These are phyloP conservation scores for Botrytis porri DNA, from an alignment of 2,329 filamentous ascomycete genomes.

Conservation along the genomic window DNA sequence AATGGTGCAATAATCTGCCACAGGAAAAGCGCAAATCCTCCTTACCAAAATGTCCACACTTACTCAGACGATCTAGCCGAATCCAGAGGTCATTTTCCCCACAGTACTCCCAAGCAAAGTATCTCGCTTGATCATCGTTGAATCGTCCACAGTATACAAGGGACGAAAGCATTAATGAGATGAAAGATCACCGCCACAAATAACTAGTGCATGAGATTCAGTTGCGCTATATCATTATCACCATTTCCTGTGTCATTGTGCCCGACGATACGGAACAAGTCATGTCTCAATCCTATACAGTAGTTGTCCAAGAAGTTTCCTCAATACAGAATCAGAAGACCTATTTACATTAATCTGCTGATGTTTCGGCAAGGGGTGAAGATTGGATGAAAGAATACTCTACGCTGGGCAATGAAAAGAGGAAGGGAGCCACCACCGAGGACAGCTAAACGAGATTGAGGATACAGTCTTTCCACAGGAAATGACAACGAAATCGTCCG, in stretches of 20 bases:
- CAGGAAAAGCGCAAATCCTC: neutral
- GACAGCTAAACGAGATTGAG: neutral
- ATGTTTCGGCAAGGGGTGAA: neutral
- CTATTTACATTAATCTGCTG: neutral
- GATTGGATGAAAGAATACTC: neutral
- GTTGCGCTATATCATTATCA: neutral
- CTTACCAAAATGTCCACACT: neutral
- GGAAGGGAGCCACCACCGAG: neutral
- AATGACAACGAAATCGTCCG: no score
- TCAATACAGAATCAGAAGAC: neutral
- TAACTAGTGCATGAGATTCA: neutral
- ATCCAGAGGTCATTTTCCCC: rapidly evolving
- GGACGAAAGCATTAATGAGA: neutral
- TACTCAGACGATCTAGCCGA: no score
- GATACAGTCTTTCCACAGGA: neutral
- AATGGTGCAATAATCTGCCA: neutral
- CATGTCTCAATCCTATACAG: neutral
- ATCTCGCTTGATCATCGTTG: neutral
- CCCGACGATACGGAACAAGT: neutral
- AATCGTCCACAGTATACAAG: neutral
- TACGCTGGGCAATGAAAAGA: neutral
- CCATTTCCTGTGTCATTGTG: neutral
- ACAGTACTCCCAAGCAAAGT: no score
- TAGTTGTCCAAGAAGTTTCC: neutral
- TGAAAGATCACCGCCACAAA: neutral